Base-by-base conservation (phyloP, 2,329 filamentous ascomycete genomes). In the Mycogone perniciosa region DNA sequence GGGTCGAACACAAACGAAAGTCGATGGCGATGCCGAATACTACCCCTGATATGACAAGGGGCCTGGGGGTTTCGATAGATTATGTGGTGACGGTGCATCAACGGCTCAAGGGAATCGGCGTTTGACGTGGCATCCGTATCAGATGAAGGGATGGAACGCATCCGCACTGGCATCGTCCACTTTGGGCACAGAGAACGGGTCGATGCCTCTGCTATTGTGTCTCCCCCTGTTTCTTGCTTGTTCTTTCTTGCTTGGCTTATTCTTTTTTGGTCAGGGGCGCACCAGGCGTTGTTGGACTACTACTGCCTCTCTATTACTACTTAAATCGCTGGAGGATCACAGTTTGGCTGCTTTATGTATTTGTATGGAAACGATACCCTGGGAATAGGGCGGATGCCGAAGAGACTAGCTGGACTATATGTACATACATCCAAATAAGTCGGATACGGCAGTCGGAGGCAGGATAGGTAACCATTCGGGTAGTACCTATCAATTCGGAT, bases 341-440 rank as follows among this genome's bases (percentile, higher is more conserved):
- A 38, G 34, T 13, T 37, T 44, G 34, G 34, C 41, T 43, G 42
- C 29, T 29, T 41, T 48, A 7, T 43, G 40, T 27, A 45, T 27
- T n/a, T 49, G 35, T 46, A 42, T 31, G 48, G 35, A 42, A 43
- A 53, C 41, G 51, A 53, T 53, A 53, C 51, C 51, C 51, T 45
- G 49, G 50, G 38, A 27, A 48, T 27, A 45, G 44, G 49, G 52
- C 45, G 38, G 50, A 31, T 31, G 35, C 39, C 45, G 8, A 44
- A 11, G 45, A 52, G 35, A 35, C 30, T 35, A 33, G 33, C 13
- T 27, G 31, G 48, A 6, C 29, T 11, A 29, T 20, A 35, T 39
- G 43, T 26, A 30, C 46, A 35, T 52, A 48, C 39, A 51, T 46
- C 11, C 41, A 40, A 42, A 34, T n/a, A 31, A n/a, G 39, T 35